Evolutionary conservation across 1,284 basidiomycete genomes (phyloP).

Genomic region (Sporisorium iseilematis-ciliati): DNA sequence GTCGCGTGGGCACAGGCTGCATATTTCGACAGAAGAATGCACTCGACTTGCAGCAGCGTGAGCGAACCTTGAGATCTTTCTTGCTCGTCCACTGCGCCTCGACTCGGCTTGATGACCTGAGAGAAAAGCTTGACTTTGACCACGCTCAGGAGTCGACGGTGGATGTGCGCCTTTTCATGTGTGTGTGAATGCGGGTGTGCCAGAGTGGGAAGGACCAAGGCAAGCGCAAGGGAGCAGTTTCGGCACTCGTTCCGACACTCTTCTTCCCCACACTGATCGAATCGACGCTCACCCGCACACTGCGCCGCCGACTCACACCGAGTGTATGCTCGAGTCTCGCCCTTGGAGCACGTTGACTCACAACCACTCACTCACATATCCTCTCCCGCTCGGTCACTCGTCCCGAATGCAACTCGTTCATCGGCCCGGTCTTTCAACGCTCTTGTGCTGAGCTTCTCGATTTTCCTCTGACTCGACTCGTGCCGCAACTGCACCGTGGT

Average conservation of each 20-base stretch:
- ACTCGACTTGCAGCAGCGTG: neutral
- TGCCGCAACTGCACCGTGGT: no score
- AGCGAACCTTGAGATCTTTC: neutral
- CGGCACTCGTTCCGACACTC: neutral
- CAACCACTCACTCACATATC: neutral
- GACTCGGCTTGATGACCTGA: neutral
- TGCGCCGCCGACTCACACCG: neutral
- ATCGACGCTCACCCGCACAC: neutral
- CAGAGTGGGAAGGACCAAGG: no score
- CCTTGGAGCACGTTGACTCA: neutral
- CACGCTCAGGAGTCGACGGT: neutral
- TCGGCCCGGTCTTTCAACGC: neutral
- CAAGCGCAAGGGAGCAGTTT: neutral
- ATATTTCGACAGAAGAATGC: slow-evolving; percentile 4
- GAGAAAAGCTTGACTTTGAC: neutral
- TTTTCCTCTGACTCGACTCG: neutral
- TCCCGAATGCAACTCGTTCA: neutral
- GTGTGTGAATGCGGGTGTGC: no score
- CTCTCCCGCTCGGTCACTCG: neutral
- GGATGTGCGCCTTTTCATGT: neutral
- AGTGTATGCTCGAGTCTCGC: neutral
- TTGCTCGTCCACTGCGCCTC: neutral
- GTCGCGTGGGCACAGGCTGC: slow-evolving; percentile 6
- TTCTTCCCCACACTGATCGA: slow-evolving; percentile 3
- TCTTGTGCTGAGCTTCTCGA: neutral